phyloP scores from a whole-genome alignment of 2,329 filamentous ascomycete species.

The Colletotrichum australisinense region DNA sequence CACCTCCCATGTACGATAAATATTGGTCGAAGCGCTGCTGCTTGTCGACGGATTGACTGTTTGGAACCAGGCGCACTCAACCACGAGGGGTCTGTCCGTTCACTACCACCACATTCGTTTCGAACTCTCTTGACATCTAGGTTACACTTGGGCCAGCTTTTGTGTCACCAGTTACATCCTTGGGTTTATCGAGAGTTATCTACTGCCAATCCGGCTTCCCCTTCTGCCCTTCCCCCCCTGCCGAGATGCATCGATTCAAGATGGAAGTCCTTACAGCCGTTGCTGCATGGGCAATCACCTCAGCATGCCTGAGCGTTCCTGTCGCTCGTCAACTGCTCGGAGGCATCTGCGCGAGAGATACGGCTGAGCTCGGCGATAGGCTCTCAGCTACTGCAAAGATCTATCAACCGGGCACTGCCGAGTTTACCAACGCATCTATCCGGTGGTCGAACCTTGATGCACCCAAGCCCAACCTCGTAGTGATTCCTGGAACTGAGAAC shows the following conservation, averaged over 20 bases:
- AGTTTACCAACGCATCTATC: constrained; percentile 50
- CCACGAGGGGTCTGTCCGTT: background rate
- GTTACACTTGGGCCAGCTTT: background rate
- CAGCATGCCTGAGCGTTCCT: constrained; percentile 37
- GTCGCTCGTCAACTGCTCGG: constrained; percentile 23
- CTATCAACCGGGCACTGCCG: constrained; percentile 53
- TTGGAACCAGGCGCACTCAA: background rate
- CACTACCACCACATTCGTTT: background rate
- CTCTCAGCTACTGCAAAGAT: constrained; percentile 54
- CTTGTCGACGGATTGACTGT: background rate
- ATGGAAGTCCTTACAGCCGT: constrained; percentile 42
- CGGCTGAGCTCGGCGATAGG: constrained; percentile 40
- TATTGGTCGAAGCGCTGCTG: constrained; percentile 13
- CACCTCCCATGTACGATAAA: constrained; percentile 9
- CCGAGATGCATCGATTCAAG: constrained; percentile 23
- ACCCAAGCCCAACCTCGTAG: constrained; percentile 57
- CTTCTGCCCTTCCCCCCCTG: background rate
- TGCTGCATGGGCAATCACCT: constrained; percentile 40
- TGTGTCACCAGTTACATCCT: background rate
- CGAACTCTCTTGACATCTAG: background rate
- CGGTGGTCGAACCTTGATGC: constrained; percentile 58
- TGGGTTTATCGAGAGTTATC: background rate
- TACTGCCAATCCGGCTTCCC: background rate
- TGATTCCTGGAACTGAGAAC: constrained; percentile 58
- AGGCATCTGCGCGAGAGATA: constrained; percentile 36